Evolutionary conservation across 2,329 filamentous ascomycete genomes (phyloP), one percentile per base, ranked within the genome.

Genomic region (Penicillium sp.): DNA sequence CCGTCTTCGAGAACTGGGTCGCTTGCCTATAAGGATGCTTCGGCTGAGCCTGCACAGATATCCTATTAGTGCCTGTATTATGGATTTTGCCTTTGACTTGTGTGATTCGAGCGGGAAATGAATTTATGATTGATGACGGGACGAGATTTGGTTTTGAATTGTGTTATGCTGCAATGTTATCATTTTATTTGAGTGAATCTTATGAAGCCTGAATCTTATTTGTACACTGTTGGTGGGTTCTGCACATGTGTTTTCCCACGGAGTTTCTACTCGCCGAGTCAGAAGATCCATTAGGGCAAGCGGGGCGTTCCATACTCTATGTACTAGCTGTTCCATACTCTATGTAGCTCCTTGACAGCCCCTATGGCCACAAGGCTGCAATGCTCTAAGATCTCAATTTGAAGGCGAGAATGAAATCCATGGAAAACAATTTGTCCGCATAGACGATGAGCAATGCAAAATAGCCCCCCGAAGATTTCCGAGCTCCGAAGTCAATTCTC

Each of bases 51-150:
- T 8, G 40, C 56, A 37, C 57, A 52, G 50, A 60, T 64, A 15
- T 54, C 60, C 40, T 63, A 65, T 26, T 66, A 65, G 58, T 45
- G 8, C 31, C 22, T 11, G 15, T n/a, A 31, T 33, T 4, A n/a
- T 31, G n/a, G n/a, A 12, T 45, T 14, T n/a, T 22, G 14, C 2
- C 7, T 14, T 15, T 47, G 6, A 12, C 22, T 6, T 12, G n/a
- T 2, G 6, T 35, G 18, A 14, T 22, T 12, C 18, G 37, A 18
- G 18, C 18, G 4, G 37, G 18, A 5, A 18, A 40, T 22, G 18
- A 37, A 14, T 20, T 40, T 12, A 40, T 22, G 37, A 40, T 22
- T 40, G 18, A 40, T 40, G 37, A 40, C 22, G 18, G 9, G 37
- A 40, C 18, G 37, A 40, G 37, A 1, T 22, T 40, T 40, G 11